Conservation (phyloP, 148 eudicot genomes). For the Cornus florida region DNA sequence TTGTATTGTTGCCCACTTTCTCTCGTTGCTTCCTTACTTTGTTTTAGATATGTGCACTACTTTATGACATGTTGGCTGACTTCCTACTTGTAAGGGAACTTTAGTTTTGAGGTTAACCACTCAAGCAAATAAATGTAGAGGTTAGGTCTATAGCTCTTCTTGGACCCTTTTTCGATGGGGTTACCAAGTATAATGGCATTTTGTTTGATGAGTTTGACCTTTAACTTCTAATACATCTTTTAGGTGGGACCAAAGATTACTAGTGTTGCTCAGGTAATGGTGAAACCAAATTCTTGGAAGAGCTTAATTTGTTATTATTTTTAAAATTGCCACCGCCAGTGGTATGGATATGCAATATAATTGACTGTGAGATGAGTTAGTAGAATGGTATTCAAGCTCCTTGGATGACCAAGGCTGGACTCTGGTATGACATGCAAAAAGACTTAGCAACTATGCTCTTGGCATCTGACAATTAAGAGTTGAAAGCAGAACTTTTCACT, state of each 20-base stretch:
- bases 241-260: not conserved
- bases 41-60: no score
- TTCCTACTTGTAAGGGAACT: no score
- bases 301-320: not conserved
- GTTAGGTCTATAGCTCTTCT: no score
- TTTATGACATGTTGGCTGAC: no score
- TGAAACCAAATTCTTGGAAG: not conserved
- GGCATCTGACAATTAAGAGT: not conserved
- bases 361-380: not conserved
- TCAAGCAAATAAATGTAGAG: no score
- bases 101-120: no score
- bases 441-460: not conserved
- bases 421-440: not conserved
- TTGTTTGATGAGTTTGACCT: no score
- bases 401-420: not conserved
- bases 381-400: not conserved
- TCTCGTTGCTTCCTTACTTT: no score
- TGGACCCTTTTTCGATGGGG: no score
- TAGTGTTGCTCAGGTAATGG: not conserved
- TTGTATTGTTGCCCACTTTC: no score
- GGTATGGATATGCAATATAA: not conserved
- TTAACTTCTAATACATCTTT: not conserved
- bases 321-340: no score
- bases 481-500: not conserved
- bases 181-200: no score